Evolutionary conservation across 805 yeast species (phyloP).

Genomic region (Candida awuae): DNA sequence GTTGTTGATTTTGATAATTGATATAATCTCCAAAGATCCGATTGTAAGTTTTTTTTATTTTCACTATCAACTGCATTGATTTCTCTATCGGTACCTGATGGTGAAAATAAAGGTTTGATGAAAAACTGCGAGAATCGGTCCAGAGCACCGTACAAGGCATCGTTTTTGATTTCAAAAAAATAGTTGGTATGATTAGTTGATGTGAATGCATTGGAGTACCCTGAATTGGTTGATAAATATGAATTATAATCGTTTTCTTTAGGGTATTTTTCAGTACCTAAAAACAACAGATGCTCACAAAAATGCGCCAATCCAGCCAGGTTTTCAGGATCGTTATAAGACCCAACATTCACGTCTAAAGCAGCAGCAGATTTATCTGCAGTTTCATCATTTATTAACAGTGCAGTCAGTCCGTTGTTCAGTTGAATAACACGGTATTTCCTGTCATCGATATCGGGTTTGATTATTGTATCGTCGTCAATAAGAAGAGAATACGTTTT

Average conservation of each 20-base stretch:
- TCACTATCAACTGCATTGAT: slow-evolving; percentile 93
- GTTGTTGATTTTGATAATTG: slow-evolving; percentile 75
- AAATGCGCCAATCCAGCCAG: slow-evolving; percentile 77
- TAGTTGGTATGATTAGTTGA: slow-evolving; percentile 85
- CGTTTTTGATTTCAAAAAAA: slow-evolving; percentile 74
- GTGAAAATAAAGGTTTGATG: slow-evolving; percentile 69
- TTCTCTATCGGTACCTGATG: slow-evolving; percentile 78
- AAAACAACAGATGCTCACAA: slow-evolving; percentile 63
- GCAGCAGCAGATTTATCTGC: slow-evolving; percentile 77
- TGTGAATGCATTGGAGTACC: slow-evolving; percentile 88
- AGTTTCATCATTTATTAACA: slow-evolving; percentile 58
- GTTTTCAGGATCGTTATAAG: slow-evolving; percentile 57
- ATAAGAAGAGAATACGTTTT: slow-evolving; percentile 15
- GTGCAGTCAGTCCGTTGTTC: slow-evolving; percentile 48
- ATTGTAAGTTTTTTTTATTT: slow-evolving; percentile 88
- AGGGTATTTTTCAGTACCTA: slow-evolving; percentile 76
- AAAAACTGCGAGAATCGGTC: slow-evolving; percentile 93
- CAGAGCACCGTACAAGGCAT: slow-evolving; percentile 74
- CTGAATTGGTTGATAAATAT: slow-evolving; percentile 76
- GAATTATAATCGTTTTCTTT: slow-evolving; percentile 66
- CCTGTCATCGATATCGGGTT: slow-evolving; percentile 64
- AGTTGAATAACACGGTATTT: slow-evolving; percentile 58
- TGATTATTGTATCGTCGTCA: slow-evolving; percentile 21
- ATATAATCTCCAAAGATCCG: slow-evolving; percentile 79
- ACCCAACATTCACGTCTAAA: slow-evolving; percentile 69